Evolutionary conservation across 2,329 filamentous ascomycete genomes (phyloP), one percentile per base, ranked within the genome.

Genomic region (Drechslerella coelobrocha): DNA sequence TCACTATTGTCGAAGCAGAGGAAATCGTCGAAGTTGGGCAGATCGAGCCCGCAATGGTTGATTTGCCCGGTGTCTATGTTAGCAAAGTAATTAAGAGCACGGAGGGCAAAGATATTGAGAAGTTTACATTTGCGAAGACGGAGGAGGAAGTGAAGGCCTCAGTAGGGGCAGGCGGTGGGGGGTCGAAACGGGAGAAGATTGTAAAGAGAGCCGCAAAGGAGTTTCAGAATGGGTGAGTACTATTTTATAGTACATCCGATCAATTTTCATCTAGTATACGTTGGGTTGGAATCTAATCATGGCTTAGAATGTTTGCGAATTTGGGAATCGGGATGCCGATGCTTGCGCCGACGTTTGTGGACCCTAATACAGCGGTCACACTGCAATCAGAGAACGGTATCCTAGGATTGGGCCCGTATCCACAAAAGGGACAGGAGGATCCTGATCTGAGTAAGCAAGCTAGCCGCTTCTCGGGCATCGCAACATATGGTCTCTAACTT

Each of bases 311-410:
- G 81, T 92, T 92, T 77, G 89, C 90, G 19, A 93, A 93, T 78
- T 81, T 93, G 0, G 90, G 90, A 17, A 89, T 93, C 66, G 85
- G 90, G n/a, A 91, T 96, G 78, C 91, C 91, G 0, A 95, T 91
- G 12, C 82, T 94, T n/a, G 90, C 91, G 0, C 89, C 90, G 0
- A 89, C 87, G 0, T 92, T 90, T 78, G 80, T 95, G 5, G 86
- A 89, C 0, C 78, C 84, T 0, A 84, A 84, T 54, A 83, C 86
- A 14, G 86, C 88, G 69, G 91, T 96, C 27, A 90, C 85, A 48
- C 84, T 95, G 45, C 91, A 95, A 78, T 91, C 88, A 0, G 91
- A 95, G 80, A 95, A 95, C 78, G 91, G 91, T 9, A 89, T 95
- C 63, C 79, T 95, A 0, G 91, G 91, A 45, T 91, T 95, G 82